A percentile compares a stretch with the other conserved stretches of the same genome.
phyloP scores from a whole-genome alignment of 2,329 filamentous ascomycete species.

The Nakataea oryzae region DNA sequence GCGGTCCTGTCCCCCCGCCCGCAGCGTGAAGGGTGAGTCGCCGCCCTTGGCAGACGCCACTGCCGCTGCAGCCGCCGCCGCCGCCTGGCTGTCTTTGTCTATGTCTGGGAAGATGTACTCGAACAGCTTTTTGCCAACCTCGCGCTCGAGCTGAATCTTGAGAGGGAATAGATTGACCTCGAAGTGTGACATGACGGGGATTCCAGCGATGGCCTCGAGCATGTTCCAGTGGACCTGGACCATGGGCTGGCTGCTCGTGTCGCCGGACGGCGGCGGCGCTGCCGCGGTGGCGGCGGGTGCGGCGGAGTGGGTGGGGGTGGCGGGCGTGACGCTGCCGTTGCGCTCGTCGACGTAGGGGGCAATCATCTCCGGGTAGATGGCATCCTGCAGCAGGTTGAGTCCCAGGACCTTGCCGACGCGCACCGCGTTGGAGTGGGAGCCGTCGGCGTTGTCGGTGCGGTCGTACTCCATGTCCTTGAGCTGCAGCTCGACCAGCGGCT shows the following conservation, averaged over 20 bases:
- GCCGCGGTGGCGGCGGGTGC: neutral
- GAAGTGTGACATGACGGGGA: conserved; percentile 94
- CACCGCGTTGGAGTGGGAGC: conserved; percentile 87
- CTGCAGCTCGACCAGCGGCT: conserved; percentile 88
- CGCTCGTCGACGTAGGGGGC: conserved; percentile 71
- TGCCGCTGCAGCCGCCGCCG: neutral
- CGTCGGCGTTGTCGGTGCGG: conserved; percentile 92
- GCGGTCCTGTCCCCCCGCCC: conserved; percentile 15
- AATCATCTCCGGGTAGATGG: conserved; percentile 93
- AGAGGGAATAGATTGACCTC: conserved; percentile 89
- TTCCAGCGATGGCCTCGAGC: conserved; percentile 95
- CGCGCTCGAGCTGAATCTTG: conserved; percentile 85
- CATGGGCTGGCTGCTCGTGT: conserved; percentile 57
- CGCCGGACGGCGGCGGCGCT: conserved; percentile 9
- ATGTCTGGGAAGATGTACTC: conserved; percentile 95
- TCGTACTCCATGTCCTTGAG: conserved; percentile 86
- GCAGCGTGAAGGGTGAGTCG: conserved; percentile 45
- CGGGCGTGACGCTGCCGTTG: conserved; percentile 33
- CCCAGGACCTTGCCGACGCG: conserved; percentile 82
- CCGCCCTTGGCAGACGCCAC: conserved; percentile 7
- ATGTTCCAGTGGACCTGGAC: conserved; percentile 94
- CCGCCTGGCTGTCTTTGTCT: conserved; percentile 35
- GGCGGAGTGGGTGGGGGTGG: neutral
- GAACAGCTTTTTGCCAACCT: conserved; percentile 86
- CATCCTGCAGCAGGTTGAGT: conserved; percentile 79